Evolutionary conservation across 2,329 filamentous ascomycete species (phyloP).

Genomic region (Colletotrichum coccodes): DNA sequence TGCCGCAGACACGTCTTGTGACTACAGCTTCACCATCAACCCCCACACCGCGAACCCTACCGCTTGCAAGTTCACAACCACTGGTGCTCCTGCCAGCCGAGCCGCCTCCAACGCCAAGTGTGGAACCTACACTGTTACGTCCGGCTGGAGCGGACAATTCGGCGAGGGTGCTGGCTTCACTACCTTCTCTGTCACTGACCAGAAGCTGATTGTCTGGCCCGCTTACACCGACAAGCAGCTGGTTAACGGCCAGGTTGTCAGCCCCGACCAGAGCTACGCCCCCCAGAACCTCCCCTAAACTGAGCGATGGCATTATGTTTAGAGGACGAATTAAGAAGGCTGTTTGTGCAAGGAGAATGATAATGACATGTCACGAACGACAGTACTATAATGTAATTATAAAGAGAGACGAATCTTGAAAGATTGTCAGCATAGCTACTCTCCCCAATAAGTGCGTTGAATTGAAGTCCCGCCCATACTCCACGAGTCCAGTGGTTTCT

Average conservation of each 20-base stretch:
- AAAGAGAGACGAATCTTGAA: no score
- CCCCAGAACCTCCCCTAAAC: constrained; percentile 37
- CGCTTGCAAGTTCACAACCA: constrained; percentile 51
- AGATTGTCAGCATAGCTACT: no score
- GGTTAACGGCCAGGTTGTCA: constrained; percentile 53
- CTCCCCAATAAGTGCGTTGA: no score
- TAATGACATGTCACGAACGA: not conserved
- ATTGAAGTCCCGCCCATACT: no score
- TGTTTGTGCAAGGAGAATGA: not conserved
- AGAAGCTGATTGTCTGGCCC: constrained; percentile 60
- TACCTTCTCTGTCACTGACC: constrained; percentile 60
- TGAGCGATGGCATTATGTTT: not conserved
- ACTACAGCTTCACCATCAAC: constrained; percentile 56
- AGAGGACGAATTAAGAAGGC: not conserved
- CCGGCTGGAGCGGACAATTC: constrained; percentile 67
- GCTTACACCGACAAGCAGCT: constrained; percentile 64
- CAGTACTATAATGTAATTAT: not conserved
- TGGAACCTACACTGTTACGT: constrained; percentile 61
- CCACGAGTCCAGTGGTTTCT: no score
- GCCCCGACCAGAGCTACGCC: constrained; percentile 59
- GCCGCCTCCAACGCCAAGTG: constrained; percentile 53
- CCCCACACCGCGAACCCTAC: constrained; percentile 43
- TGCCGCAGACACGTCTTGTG: constrained; percentile 49
- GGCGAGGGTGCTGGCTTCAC: constrained; percentile 63
- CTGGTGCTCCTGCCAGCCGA: constrained; percentile 48